These are phyloP conservation scores for Trametes pubescens DNA, from an alignment of 1,284 basidiomycete species.

Conservation along the genomic window DNA sequence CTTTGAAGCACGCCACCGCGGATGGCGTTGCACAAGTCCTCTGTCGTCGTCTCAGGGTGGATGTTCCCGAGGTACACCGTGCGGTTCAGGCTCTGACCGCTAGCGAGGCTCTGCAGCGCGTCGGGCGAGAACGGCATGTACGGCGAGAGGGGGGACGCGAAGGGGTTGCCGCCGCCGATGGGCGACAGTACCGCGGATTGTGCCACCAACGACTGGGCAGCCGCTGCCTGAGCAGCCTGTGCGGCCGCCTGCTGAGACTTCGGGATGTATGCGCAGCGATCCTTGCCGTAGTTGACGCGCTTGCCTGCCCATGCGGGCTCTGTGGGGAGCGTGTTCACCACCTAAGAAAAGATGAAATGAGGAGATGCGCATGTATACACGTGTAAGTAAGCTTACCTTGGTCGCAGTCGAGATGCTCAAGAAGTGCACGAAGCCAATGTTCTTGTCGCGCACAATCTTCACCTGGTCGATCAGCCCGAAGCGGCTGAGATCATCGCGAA, in stretches of 20 bases:
- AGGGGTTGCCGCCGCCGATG: conserved; percentile 40
- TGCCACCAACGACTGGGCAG: conserved; percentile 79
- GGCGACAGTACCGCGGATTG: conserved; percentile 57
- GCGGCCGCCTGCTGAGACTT: conserved; percentile 89
- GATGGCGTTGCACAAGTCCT: conserved; percentile 94
- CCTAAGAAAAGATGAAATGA: conserved; percentile 53
- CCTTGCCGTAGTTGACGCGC: conserved; percentile 94
- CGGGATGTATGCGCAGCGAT: conserved; percentile 93
- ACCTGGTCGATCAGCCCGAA: conserved; percentile 98
- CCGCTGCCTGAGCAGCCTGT: conserved; percentile 83
- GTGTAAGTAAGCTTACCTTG: conserved; percentile 63
- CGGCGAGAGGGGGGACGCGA: conserved; percentile 60
- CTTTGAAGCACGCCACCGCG: conserved; percentile 92
- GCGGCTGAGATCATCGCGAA: conserved; percentile 85
- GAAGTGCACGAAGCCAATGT: conserved; percentile 97
- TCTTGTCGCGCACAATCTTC: conserved; percentile 97
- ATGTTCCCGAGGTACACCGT: conserved; percentile 96
- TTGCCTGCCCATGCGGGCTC: conserved; percentile 94
- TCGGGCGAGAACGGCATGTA: conserved; percentile 68
- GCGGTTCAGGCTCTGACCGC: conserved; percentile 74
- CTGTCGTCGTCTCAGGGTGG: conserved; percentile 89
- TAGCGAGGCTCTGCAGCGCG: conserved; percentile 49
- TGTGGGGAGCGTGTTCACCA: conserved; percentile 87
- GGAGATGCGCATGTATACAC: conserved; percentile 21
- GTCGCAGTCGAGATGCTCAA: conserved; percentile 91